A percentile compares a stretch with the other conserved stretches of the same genome.
Evolutionary conservation across 148 eudicot genomes (phyloP).

Genomic region (Talinum fruticosum): DNA sequence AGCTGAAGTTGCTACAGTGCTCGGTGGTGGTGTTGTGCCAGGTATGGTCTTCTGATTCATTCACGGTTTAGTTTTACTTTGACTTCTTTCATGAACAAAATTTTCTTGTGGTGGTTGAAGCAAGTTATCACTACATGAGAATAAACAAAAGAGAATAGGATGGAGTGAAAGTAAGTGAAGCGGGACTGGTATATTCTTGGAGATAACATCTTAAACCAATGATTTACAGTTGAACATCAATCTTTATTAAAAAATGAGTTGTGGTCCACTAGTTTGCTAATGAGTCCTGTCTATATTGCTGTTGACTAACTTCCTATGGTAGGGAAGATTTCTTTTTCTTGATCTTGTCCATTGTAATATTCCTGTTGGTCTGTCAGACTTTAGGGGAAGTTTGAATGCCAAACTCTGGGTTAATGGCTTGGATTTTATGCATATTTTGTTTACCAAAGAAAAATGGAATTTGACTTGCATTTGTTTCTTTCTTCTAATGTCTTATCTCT

Average conservation of each 20-base stretch:
- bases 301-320: background rate
- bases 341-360: background rate
- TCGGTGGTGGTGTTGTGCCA: slow-evolving; percentile 97
- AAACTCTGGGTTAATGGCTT: background rate
- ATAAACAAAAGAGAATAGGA: background rate
- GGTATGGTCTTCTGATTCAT: slow-evolving; percentile 33
- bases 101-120: background rate
- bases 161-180: background rate
- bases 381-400: background rate
- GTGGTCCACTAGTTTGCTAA: background rate
- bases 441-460: background rate
- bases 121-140: background rate
- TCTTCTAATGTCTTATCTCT: background rate
- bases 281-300: background rate
- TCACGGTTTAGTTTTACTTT: background rate
- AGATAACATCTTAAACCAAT: background rate
- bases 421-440: background rate
- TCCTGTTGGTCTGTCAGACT: background rate
- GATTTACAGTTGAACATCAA: background rate
- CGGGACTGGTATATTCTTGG: background rate
- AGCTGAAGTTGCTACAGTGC: slow-evolving; percentile 80
- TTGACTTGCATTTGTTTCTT: background rate
- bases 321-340: background rate
- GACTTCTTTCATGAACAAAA: background rate
- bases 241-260: background rate